phyloP scores from a whole-genome alignment of 371 early-diverging fungal species.

The Catenaria anguillulae region DNA sequence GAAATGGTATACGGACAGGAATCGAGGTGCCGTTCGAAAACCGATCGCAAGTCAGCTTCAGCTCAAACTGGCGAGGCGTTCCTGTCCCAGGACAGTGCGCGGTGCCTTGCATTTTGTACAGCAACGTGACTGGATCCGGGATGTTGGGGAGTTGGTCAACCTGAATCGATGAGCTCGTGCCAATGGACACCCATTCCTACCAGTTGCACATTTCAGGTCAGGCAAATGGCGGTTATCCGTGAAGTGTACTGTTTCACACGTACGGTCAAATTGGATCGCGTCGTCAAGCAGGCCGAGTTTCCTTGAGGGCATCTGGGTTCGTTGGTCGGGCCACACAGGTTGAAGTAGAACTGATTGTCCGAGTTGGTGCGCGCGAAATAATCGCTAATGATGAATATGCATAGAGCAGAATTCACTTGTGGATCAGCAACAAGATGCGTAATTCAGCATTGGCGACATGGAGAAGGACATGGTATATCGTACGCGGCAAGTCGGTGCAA shows the following conservation, averaged over 20 bases:
- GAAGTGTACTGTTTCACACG: too few species aligned
- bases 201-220: too few species aligned
- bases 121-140: neutral
- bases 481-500: too few species aligned
- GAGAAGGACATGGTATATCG: too few species aligned
- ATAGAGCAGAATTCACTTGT: too few species aligned
- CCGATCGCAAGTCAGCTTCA: neutral
- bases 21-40: neutral
- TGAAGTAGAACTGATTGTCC: neutral
- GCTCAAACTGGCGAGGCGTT: neutral
- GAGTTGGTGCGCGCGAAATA: neutral
- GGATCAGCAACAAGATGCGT: too few species aligned
- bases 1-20: too few species aligned
- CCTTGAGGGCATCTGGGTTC: neutral
- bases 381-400: too few species aligned
- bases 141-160: neutral
- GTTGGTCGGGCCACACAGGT: neutral
- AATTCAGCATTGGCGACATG: too few species aligned
- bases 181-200: neutral
- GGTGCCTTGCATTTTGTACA: neutral
- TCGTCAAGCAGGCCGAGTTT: too few species aligned
- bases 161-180: neutral
- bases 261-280: too few species aligned
- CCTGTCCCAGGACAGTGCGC: neutral
- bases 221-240: too few species aligned